Evolutionary conservation across 106 monocot species (phyloP), one percentile per base, ranked within the genome.

Genomic region (Dendrobium nobile): DNA sequence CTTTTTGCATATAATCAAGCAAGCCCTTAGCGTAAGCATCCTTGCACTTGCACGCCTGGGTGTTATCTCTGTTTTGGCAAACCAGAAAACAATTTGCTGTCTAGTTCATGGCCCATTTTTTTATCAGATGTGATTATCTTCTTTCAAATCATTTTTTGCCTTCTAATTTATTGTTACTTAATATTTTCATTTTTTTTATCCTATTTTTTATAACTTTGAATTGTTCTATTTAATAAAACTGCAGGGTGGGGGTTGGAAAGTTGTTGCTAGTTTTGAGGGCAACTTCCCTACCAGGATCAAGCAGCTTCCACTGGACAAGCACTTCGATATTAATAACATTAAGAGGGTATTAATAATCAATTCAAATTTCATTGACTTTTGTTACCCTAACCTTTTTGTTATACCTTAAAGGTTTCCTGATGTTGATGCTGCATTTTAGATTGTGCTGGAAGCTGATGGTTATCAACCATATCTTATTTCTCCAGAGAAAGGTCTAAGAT

Each of bases 371-470:
- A 33, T 70, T 15, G 37, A 33, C 70, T 70, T 70, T 16, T 70
- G 33, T 1, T 70, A 70, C 13, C 33, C 9, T 67, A 31, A 67
- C 3, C 67, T 70, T 70, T 11, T 28, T 70, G 9, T 37, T 70
- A 70, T 33, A 3, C 70, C 16, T 28, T 15, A 70, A 33, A 70
- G 37, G 27, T 70, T 33, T 70, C 31, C 70, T 70, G 70, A 37
- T 67, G 16, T 70, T 22, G 33, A 31, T 70, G 33, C 33, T 70
- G 68, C 70, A 70, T 75, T 86, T 18, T 80, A 96, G 96, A 86
- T 96, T 90, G 96, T 96, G 43, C 70, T 96, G 80, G 96, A 96
- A 82, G 96, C 96, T 81, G 96, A 96, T 90, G 96, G 96, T 70
- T 96, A 96, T 77, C 94, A 96, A 51, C 96, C 96, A 67, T 96